A percentile compares a stretch with the other conserved stretches of the same genome.
Evolutionary conservation across 1,284 basidiomycete species (phyloP).

Genomic region (Bondarzewia mesenterica): DNA sequence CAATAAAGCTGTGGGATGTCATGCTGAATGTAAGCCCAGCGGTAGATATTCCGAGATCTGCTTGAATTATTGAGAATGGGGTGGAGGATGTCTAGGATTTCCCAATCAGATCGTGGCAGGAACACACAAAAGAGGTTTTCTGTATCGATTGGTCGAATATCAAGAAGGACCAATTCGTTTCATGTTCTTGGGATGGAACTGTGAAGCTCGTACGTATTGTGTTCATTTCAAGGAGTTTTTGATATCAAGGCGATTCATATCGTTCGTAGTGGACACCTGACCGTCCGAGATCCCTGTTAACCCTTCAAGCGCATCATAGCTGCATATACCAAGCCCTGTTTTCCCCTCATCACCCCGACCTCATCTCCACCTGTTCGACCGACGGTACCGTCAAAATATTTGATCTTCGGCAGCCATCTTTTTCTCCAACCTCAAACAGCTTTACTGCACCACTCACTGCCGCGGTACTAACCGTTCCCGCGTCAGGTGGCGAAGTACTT

Average conservation of each 20-base stretch:
- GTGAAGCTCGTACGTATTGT: constrained; percentile 70
- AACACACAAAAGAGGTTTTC: constrained; percentile 89
- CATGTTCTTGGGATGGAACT: constrained; percentile 88
- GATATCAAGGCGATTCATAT: too few relatives aligned
- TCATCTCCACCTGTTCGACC: constrained; percentile 77
- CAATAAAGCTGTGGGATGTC: constrained; percentile 87
- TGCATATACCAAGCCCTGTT: constrained; percentile 89
- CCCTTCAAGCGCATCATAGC: constrained; percentile 74
- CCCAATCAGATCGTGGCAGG: constrained; percentile 89
- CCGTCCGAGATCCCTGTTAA: constrained; percentile 66
- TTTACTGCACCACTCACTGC: constrained; percentile 59
- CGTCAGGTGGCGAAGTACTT: constrained; percentile 65
- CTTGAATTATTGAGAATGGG: constrained; percentile 13
- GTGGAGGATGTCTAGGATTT: constrained; percentile 54
- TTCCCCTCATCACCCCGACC: constrained; percentile 83
- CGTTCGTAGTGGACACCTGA: constrained; percentile 80
- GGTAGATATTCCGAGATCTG: constrained; percentile 1
- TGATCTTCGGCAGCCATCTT: constrained; percentile 59
- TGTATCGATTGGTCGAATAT: constrained; percentile 97
- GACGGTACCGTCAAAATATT: constrained; percentile 81
- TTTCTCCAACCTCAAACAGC: constrained; percentile 29
- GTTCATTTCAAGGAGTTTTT: too few relatives aligned
- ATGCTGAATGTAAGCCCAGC: constrained; percentile 73
- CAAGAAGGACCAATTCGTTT: constrained; percentile 84
- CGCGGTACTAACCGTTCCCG: constrained; percentile 62